Conservation (phyloP, 805 yeast genomes). For the Candida hispaniensis region DNA sequence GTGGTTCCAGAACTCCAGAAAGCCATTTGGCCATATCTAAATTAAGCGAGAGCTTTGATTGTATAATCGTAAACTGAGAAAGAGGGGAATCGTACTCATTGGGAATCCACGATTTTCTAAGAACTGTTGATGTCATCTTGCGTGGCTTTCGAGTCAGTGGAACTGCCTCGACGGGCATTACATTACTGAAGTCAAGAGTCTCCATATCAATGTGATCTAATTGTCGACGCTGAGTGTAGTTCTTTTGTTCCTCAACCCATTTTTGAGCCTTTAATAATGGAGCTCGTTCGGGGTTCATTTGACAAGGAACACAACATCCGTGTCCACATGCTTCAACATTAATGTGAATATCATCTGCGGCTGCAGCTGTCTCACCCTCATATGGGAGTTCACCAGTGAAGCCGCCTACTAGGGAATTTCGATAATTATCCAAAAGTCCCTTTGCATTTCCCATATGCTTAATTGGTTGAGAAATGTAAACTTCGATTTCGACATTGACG, state of each 20-base stretch:
- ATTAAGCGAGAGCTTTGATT: constrained; percentile 4
- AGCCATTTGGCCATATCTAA: constrained; percentile 13
- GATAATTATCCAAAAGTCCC: constrained; percentile 4
- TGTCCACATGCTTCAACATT: constrained; percentile 14
- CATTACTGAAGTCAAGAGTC: constrained; percentile 2
- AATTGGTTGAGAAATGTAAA: constrained; percentile 10
- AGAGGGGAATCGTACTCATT: constrained; percentile 10
- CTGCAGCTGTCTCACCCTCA: no score
- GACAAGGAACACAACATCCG: constrained; percentile 15
- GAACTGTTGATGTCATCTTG: constrained; percentile 4
- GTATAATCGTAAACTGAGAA: constrained; percentile 10
- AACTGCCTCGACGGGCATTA: constrained; percentile 12
- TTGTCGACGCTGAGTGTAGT: constrained; percentile 1
- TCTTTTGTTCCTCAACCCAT: constrained; percentile 4
- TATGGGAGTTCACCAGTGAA: constrained; percentile 4
- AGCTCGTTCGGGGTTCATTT: constrained; percentile 9
- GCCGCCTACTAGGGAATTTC: constrained; percentile 9
- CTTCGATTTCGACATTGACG: constrained; percentile 15
- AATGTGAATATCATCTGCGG: constrained; percentile 11
- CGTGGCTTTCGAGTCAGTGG: constrained; percentile 14
- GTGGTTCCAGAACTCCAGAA: constrained; percentile 15
- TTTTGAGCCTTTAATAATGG: constrained; percentile 15
- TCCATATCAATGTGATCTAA: constrained; percentile 9
- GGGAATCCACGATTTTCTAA: constrained; percentile 15
- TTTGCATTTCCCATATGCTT: constrained; percentile 1